Evolutionary conservation across 768 basidiomycete species (phyloP).

Genomic region (Lactarius hatsudake): DNA sequence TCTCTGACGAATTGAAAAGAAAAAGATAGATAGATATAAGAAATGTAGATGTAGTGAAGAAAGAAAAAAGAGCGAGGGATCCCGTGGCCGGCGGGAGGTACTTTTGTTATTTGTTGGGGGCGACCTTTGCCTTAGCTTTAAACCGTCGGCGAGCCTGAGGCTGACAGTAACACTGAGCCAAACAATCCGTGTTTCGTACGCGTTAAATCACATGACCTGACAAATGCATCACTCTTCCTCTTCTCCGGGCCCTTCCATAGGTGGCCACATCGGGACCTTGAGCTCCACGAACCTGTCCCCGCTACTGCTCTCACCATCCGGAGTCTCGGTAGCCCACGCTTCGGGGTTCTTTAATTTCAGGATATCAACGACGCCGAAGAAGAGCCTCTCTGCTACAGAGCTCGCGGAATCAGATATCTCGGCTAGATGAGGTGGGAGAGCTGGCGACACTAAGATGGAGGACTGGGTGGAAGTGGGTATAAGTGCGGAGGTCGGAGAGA

Average conservation of each 20-base stretch:
- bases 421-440: conserved; percentile 7
- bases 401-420: conserved; percentile 25
- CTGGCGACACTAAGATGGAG: conserved; percentile 16
- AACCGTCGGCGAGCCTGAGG: conserved; percentile 10
- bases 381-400: conserved; percentile 23
- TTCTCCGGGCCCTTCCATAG: conserved; percentile 14
- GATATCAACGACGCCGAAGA: conserved; percentile 21
- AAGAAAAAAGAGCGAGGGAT: background rate
- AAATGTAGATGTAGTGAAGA: conserved; percentile 15
- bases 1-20: conserved; percentile 16
- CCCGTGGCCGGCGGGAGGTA: conserved; percentile 15
- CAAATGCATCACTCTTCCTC: conserved; percentile 12
- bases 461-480: background rate
- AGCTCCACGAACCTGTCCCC: conserved; percentile 27
- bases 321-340: conserved; percentile 11
- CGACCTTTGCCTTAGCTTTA: background rate
- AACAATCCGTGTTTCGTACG: conserved; percentile 18
- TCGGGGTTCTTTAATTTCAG: conserved; percentile 17
- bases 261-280: conserved; percentile 26
- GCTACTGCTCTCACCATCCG: background rate
- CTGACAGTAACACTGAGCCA: background rate
- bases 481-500: background rate
- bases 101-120: conserved; percentile 11
- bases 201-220: conserved; percentile 21
- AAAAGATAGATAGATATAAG: conserved; percentile 8